A percentile compares a stretch with the other conserved stretches of the same genome.
phyloP scores from a whole-genome alignment of 208 protist species.

The Acanthamoeba rhysodes region DNA sequence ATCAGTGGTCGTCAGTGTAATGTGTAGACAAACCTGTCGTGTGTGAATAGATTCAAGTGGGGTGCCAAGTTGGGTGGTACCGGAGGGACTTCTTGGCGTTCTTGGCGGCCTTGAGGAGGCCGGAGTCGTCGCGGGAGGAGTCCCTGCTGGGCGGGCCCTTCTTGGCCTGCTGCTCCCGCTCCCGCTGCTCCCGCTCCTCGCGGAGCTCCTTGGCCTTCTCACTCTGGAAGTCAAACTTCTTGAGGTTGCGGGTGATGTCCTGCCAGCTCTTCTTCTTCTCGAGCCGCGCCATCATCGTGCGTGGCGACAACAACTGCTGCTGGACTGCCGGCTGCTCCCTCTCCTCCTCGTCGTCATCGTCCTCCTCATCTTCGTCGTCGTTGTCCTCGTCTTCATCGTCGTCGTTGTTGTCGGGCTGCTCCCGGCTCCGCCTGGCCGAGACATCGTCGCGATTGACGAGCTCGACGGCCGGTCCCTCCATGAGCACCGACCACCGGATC shows the following conservation, averaged over 20 bases:
- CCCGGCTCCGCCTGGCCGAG: too few relatives aligned
- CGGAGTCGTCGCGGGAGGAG: background rate
- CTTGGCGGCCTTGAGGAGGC: background rate
- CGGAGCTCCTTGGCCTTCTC: background rate
- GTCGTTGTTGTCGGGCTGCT: too few relatives aligned
- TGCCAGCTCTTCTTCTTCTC: constrained; percentile 39
- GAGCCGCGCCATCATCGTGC: background rate
- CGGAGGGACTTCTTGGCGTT: background rate
- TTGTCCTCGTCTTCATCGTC: background rate
- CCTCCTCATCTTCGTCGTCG: background rate
- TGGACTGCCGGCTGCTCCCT: background rate
- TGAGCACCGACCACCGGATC: background rate
- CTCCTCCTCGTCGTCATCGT: background rate
- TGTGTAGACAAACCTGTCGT: too few relatives aligned
- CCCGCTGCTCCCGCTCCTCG: background rate
- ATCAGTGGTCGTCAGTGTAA: background rate
- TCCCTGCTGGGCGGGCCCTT: background rate
- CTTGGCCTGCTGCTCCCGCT: background rate
- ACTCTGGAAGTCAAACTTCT: background rate
- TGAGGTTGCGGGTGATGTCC: background rate
- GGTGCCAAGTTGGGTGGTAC: too few relatives aligned
- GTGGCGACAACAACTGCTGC: too few relatives aligned
- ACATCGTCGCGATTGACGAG: background rate
- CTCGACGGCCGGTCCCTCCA: background rate
- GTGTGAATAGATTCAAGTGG: too few relatives aligned